A percentile compares a stretch with the other conserved stretches of the same genome.
phyloP scores from a whole-genome alignment of 1,139 yeast genomes.

The Yamadazyma diddensiae region DNA sequence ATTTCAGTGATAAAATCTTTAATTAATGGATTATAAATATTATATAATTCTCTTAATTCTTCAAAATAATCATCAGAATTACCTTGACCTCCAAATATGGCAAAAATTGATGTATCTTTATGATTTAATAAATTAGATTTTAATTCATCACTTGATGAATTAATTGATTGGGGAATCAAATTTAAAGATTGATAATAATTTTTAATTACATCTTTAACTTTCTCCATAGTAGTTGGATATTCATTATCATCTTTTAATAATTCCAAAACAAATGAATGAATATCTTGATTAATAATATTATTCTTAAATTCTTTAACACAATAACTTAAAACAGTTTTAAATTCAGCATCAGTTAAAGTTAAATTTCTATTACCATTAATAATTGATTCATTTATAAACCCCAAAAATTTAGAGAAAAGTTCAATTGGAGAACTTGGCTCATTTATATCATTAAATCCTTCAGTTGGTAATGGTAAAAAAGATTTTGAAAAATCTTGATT shows the following conservation, averaged over 20 bases:
- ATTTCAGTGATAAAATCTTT: slow-evolving; percentile 68
- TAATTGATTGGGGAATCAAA: slow-evolving; percentile 50
- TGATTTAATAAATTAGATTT: slow-evolving; percentile 51
- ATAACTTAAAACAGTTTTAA: slow-evolving; percentile 65
- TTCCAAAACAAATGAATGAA: slow-evolving; percentile 82
- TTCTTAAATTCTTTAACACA: slow-evolving; percentile 81
- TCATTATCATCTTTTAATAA: slow-evolving; percentile 52
- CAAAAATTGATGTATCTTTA: slow-evolving; percentile 59
- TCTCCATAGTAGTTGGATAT: slow-evolving; percentile 64
- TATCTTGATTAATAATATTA: slow-evolving; percentile 62
- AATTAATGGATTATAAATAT: slow-evolving; percentile 71
- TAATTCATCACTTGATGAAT: slow-evolving; percentile 21
- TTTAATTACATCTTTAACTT: slow-evolving; percentile 71
- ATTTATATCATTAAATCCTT: slow-evolving; percentile 79
- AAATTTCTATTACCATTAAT: slow-evolving; percentile 46
- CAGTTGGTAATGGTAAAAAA: slow-evolving; percentile 76
- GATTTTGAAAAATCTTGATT: slow-evolving; percentile 80
- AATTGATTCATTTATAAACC: slow-evolving; percentile 37
- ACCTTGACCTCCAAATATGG: slow-evolving; percentile 99
- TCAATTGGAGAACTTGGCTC: slow-evolving; percentile 91
- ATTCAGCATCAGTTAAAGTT: slow-evolving; percentile 51
- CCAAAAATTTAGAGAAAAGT: slow-evolving; percentile 78
- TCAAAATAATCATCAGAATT: slow-evolving; percentile 96
- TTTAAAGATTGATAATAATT: slow-evolving; percentile 51
- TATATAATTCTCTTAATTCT: slow-evolving; percentile 84